Evolutionary conservation across 108 stramenopile species (phyloP).

Genomic region (Skeletonema potamos): DNA sequence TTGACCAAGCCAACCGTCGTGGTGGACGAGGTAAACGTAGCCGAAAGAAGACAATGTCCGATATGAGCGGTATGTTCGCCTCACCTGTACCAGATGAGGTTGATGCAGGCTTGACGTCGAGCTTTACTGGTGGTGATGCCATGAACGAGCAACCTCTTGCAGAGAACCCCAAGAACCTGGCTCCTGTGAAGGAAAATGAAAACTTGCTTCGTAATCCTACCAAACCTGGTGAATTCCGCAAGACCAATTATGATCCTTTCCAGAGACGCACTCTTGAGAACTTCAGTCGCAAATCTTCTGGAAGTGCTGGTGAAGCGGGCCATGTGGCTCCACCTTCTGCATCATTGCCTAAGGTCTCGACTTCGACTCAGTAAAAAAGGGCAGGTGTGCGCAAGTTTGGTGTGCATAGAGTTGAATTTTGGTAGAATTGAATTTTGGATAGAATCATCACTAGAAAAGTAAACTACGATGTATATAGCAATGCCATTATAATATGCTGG

Average conservation of each 20-base stretch:
- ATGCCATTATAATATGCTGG: no score
- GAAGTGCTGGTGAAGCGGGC: neutral
- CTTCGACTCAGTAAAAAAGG: neutral
- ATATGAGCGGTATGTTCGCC: slow-evolving; percentile 74
- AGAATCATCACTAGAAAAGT: neutral
- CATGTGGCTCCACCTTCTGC: neutral
- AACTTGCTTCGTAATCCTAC: slow-evolving; percentile 44
- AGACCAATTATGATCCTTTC: slow-evolving; percentile 45
- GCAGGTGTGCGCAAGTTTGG: neutral
- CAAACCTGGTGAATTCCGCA: slow-evolving; percentile 44
- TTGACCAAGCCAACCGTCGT: slow-evolving; percentile 71
- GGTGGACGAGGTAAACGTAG: slow-evolving; percentile 73
- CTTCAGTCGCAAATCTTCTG: neutral
- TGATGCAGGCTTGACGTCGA: neutral
- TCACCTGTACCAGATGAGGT: slow-evolving; percentile 10
- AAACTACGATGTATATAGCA: neutral
- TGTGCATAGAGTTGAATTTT: neutral
- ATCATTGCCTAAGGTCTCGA: neutral
- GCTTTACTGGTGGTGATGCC: neutral
- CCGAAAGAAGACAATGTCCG: slow-evolving; percentile 80
- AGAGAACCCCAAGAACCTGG: slow-evolving; percentile 8
- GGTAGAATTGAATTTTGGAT: no score
- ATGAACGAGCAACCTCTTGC: neutral
- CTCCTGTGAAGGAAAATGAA: slow-evolving; percentile 35
- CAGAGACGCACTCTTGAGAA: slow-evolving; percentile 4